Percentiles rank a stretch among this genome's conserved stretches.
Conservation (phyloP, 768 basidiomycete genomes). For the Amylocystis lapponica region DNA sequence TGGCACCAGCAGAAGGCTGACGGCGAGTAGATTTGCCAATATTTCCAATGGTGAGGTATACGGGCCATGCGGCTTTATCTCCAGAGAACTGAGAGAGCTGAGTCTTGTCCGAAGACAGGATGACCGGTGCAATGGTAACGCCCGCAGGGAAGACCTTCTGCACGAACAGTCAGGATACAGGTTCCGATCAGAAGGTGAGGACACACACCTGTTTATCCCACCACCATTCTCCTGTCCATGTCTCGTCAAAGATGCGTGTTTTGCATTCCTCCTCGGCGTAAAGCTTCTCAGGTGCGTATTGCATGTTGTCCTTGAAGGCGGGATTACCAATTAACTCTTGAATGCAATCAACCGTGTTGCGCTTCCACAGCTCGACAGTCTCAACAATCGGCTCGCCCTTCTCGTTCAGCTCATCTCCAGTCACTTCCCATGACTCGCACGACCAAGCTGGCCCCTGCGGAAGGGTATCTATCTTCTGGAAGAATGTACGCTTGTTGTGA, state of each 20-base stretch:
- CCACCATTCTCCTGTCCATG: conserved; percentile 53
- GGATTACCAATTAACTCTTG: conserved; percentile 29
- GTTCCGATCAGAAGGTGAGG: background rate
- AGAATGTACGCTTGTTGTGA: conserved; percentile 12
- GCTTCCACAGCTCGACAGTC: conserved; percentile 31
- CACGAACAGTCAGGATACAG: background rate
- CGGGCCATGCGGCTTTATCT: conserved; percentile 25
- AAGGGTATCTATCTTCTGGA: conserved; percentile 17
- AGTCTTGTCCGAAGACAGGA: conserved; percentile 28
- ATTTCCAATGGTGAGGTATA: conserved; percentile 29
- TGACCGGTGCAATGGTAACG: conserved; percentile 21
- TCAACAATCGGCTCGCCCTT: conserved; percentile 23
- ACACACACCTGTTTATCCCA: conserved; percentile 39
- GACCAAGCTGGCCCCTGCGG: conserved; percentile 13
- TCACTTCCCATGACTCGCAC: conserved; percentile 9
- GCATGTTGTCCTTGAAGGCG: conserved; percentile 22
- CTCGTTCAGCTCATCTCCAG: conserved; percentile 12
- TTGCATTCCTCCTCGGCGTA: conserved; percentile 23
- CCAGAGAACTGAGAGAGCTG: conserved; percentile 19
- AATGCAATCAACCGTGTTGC: too few species aligned
- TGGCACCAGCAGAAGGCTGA: conserved; percentile 11
- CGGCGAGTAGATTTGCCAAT: conserved; percentile 17
- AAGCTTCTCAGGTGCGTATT: conserved; percentile 31
- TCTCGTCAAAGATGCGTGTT: conserved; percentile 29
- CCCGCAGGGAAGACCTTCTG: conserved; percentile 18